Conservation (phyloP, 768 basidiomycete genomes). For the Pisolithus orientalis region DNA sequence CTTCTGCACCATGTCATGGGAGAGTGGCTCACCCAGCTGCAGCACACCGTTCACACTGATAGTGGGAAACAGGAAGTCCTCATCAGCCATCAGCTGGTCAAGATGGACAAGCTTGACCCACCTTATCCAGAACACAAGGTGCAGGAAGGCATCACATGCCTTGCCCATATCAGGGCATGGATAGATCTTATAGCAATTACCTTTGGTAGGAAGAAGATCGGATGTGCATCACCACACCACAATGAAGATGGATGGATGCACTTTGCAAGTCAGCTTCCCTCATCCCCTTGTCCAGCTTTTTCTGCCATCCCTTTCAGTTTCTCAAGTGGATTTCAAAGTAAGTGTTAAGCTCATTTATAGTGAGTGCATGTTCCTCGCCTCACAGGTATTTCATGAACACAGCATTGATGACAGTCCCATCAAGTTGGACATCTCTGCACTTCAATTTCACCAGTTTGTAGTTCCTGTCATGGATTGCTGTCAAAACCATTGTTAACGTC, state of each 20-base stretch:
- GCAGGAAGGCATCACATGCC: constrained; percentile 24
- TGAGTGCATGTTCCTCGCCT: not conserved
- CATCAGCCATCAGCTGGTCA: not conserved
- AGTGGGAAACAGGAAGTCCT: not conserved
- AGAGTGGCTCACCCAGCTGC: no score
- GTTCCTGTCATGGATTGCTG: constrained; percentile 13
- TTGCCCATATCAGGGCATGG: constrained; percentile 21
- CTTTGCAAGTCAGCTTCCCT: constrained; percentile 13
- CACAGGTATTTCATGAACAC: constrained; percentile 3
- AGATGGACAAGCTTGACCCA: constrained; percentile 4
- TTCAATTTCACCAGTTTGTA: constrained; percentile 25
- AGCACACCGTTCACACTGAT: no score
- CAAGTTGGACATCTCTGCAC: constrained; percentile 12
- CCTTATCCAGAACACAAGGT: constrained; percentile 18
- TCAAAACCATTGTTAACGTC: no score
- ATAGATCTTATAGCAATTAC: constrained; percentile 21
- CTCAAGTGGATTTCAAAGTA: constrained; percentile 17
- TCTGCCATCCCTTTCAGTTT: constrained; percentile 22
- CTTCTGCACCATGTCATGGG: no score
- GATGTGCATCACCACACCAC: no score
- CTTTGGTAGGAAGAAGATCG: no score
- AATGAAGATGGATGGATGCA: not conserved
- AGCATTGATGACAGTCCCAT: not conserved
- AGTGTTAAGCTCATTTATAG: constrained; percentile 4
- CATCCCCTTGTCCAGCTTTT: constrained; percentile 17